A percentile compares a stretch with the other conserved stretches of the same genome.
These are phyloP conservation scores for Cadophora malorum DNA, from an alignment of 2,329 filamentous ascomycete species.

Conservation along the genomic window DNA sequence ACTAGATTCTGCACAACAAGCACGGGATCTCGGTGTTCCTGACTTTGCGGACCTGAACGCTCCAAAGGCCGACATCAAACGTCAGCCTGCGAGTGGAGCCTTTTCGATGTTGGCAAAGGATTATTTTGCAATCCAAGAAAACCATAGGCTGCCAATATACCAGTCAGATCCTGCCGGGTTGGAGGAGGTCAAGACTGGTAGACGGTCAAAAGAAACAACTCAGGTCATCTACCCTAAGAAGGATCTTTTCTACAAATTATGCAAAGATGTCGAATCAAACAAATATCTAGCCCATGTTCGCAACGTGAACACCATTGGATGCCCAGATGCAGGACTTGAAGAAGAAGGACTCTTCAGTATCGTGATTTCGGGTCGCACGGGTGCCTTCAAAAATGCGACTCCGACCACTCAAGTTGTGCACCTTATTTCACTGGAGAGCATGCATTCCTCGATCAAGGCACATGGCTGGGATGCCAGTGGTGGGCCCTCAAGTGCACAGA, in stretches of 20 bases:
- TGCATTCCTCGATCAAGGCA: slow-evolving; percentile 42
- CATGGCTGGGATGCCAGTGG: slow-evolving; percentile 21
- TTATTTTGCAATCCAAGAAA: not conserved
- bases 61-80: not conserved
- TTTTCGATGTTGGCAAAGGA: not conserved
- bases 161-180: not conserved
- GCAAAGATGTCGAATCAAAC: not conserved
- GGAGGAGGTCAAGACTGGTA: not conserved
- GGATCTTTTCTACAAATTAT: not conserved
- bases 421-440: slow-evolving; percentile 48
- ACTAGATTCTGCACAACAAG: not conserved
- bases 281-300: slow-evolving; percentile 47
- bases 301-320: slow-evolving; percentile 49
- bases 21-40: not conserved
- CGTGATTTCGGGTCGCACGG: slow-evolving; percentile 47
- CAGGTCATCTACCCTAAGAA: slow-evolving; percentile 5
- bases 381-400: slow-evolving; percentile 41
- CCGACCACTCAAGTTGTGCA: slow-evolving; percentile 46
- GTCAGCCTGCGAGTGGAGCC: not conserved
- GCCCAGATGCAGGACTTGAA: slow-evolving; percentile 47
- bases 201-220: not conserved
- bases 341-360: slow-evolving; percentile 47
- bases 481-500: not conserved
- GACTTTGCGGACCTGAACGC: slow-evolving; percentile 1
- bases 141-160: not conserved